These are phyloP conservation scores for Wickerhamomyces queroliae DNA, from an alignment of 805 yeast genomes.

Conservation along the genomic window DNA sequence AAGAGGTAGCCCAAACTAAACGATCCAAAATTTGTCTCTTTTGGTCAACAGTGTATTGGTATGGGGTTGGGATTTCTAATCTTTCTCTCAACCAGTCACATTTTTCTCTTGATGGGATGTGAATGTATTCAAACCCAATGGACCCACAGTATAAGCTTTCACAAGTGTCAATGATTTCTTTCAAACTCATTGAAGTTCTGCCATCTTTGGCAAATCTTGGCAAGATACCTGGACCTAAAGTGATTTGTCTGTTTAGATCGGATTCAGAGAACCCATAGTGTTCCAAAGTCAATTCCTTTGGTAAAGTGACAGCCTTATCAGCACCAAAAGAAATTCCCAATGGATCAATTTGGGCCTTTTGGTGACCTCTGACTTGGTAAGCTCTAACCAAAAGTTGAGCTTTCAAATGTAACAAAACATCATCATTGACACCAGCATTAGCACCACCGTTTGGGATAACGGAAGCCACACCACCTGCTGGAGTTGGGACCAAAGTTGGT, in stretches of 20 bases:
- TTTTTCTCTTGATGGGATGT: conserved; percentile 89
- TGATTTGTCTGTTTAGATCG: conserved; percentile 77
- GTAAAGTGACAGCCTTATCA: conserved; percentile 44
- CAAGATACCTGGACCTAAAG: conserved; percentile 95
- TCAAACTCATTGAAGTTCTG: conserved; percentile 58
- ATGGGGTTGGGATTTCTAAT: conserved; percentile 88
- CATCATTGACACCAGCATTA: conserved; percentile 36
- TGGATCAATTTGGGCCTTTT: conserved; percentile 95
- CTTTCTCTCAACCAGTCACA: conserved; percentile 99
- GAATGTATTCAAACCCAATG: conserved; percentile 94
- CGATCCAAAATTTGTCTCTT: conserved; percentile 96
- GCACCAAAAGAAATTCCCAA: conserved; percentile 83
- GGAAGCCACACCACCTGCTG: conserved; percentile 70
- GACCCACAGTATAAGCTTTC: conserved; percentile 82
- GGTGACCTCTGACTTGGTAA: conserved; percentile 97
- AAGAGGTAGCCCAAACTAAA: conserved; percentile 92
- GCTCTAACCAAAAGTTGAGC: conserved; percentile 97
- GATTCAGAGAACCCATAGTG: conserved; percentile 87
- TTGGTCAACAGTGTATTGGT: conserved; percentile 76
- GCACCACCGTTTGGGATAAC: conserved; percentile 40
- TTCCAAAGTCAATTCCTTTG: conserved; percentile 86
- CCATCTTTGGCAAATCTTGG: conserved; percentile 77
- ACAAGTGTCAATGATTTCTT: conserved; percentile 72
- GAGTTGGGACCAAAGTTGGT: conserved; percentile 80
- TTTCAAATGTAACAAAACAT: conserved; percentile 82